Evolutionary conservation across 805 yeast genomes (phyloP), one percentile per base, ranked within the genome.

Genomic region (Candida ulmi): DNA sequence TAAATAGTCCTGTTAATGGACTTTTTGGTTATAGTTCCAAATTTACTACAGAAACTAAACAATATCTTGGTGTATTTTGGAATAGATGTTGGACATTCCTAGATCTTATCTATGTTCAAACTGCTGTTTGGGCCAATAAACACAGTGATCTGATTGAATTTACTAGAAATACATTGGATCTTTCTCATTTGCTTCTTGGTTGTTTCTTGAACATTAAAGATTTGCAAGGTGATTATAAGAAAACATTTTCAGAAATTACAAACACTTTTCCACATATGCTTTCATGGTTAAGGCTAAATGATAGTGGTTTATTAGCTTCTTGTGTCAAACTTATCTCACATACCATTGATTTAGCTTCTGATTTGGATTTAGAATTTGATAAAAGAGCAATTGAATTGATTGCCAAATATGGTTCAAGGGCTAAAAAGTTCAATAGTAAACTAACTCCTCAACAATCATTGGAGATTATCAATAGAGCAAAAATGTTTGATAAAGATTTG

Each of bases 231-330:
- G 39, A 41, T 21, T 36, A 51, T 9, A 44, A 48, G 38, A 58
- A 61, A 16, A 54, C 83, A n/a, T 71, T 83, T 41, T 57, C 63
- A 9, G 70, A 70, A 19, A 71, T 84, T 26, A 68, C 84, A 55
- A 62, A 66, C n/a, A 76, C 93, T 0, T 76, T 90, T 43, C 71
- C 71, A 12, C 68, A 78, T 38, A 79, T 86, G 68, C 69, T 86
- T 26, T 80, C 78, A 30, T 85, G 97, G 95, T 67, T 91, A 23
- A 71, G 93, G 43, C 66, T 91, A 35, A 87, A 91, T 43, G 97
- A 90, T 59, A 67, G 75, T 7, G 83, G 88, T 2, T 65, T 91
- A 34, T 63, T 86, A 33, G 72, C 71, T 19, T 74, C 87, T 1
- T 87, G 96, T 66, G 90, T 86, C 6, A 70, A 72, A 18, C 65